Evolutionary conservation across 352 stramenopile genomes (phyloP), one percentile per base, ranked within the genome.

Genomic region (Phytophthora vignae): DNA sequence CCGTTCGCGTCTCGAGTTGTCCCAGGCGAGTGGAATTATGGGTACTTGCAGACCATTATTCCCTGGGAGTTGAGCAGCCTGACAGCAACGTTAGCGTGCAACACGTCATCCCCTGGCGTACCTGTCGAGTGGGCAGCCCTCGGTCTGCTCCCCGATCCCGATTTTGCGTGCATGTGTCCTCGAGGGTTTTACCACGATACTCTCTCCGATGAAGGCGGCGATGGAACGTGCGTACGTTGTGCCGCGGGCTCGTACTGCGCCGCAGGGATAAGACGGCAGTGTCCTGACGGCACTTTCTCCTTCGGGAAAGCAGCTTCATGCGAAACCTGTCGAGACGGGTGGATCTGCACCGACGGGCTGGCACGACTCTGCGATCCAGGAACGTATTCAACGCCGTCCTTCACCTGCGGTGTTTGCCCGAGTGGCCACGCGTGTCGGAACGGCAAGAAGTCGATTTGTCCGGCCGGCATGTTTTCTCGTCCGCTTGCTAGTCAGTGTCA

Each of bases 321-420:
- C 42, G 83, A 92, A 31, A 49, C 48, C 0, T 92, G 84, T 61
- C 84, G 84, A 3, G 76, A 88, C 17, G 84, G 83, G 3, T 90
- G 83, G 83, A 88, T 92, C 60, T 92, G 84, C 61, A 61, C 88
- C 10, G 72, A 80, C 44, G 84, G 84, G 27, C 71, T 86, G 44
- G 83, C 79, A 56, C 68, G 75, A 25, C 65, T 92, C 7, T 92
- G 84, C 33, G 69, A 85, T 4, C 72, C 82, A 21, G 84, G 84
- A n/a, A 90, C 82, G 9, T 92, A 78, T 55, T 79, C 78, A 2
- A 81, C 81, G 0, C 56, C 72, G 11, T 66, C 68, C 22, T 80
- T 71, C 10, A 74, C 73, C 5, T 92, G 84, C 27, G 69, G 14
- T 0, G 55, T 76, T 17, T 92, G 84, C n/a, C 81, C 83, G 7